These are phyloP conservation scores for Aspergillus melleus DNA, from an alignment of 2,329 filamentous ascomycete genomes.

Conservation along the genomic window DNA sequence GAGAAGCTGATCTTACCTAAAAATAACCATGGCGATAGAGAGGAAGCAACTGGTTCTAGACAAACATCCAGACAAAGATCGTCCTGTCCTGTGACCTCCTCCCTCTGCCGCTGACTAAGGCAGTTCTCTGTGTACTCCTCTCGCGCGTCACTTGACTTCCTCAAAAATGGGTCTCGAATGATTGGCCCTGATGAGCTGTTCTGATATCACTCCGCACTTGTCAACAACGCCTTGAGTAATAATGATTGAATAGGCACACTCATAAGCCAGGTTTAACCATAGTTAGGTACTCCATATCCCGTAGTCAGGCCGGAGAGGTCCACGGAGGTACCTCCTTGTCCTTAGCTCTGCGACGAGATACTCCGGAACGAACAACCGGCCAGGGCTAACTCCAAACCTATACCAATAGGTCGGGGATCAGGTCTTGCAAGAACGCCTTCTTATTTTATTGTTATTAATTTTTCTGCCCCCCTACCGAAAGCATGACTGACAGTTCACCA, in stretches of 20 bases:
- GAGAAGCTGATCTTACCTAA: conserved; percentile 3
- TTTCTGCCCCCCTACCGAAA: background rate
- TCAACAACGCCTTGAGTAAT: conserved; percentile 2
- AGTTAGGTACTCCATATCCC: too few species aligned
- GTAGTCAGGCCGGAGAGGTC: background rate
- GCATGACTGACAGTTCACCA: conserved; percentile 1
- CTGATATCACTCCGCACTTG: conserved; percentile 18
- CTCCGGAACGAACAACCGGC: background rate
- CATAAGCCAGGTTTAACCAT: background rate
- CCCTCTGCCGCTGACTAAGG: conserved; percentile 20
- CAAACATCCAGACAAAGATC: conserved; percentile 23
- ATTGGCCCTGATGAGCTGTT: conserved; percentile 16
- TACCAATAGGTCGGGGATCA: background rate
- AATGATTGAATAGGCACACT: conserved; percentile 4
- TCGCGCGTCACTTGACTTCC: conserved; percentile 24
- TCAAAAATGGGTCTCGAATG: conserved; percentile 20
- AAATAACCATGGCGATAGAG: conserved; percentile 8
- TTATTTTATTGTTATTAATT: background rate
- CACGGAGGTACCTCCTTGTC: background rate
- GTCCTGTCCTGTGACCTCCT: conserved; percentile 26
- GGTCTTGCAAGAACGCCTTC: background rate
- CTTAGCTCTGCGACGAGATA: background rate
- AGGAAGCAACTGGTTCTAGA: conserved; percentile 17
- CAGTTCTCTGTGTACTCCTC: background rate
- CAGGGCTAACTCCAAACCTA: background rate